Base-by-base conservation (phyloP, 2,329 filamentous ascomycete genomes). In the Colletotrichum sp. region DNA sequence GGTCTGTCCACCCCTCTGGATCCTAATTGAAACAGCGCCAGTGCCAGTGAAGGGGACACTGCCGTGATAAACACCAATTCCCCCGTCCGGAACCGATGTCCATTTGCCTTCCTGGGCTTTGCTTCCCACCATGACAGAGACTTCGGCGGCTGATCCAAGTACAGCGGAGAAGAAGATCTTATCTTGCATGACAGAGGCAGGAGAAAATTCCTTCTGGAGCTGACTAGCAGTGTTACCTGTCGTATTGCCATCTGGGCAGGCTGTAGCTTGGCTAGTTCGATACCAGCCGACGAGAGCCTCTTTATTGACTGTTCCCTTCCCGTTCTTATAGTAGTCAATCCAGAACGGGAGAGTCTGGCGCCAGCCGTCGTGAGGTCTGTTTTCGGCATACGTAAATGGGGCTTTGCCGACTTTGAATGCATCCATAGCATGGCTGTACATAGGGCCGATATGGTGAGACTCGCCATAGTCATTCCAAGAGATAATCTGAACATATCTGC, bases 381-480 rank as follows among this genome's bases (percentile, higher is more conserved):
- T 83, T 19, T 85, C 74, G 52, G 87, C 88, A 78, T 90, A 92
- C 75, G 83, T 82, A 66, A 83, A 85, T 4, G 89, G 88, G 1
- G 87, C 88, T n/a, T 32, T 59, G 16, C 52, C 49, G 6, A 59
- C n/a, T 6, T 57, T 13, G 19, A 59, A 69, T 6, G 66, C 49
- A 6, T 25, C 49, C 16, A 36, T 32, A 19, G 25, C 84, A 11
- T 52, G 19, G 44, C 44, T 22, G 19, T 52, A 52, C 19, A 52
- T 22, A 5, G 44, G 44, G 11, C 19, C 16, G 22, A 57, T 57
- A 25, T 57, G 22, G 52, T 57, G 52, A 3, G 52, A 57, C 78
- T 91, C 89, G 49, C 89, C 89, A 62, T 88, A 91, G 78, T 91
- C 84, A 66, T 86, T 86, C 83, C 83, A 86, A 22, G 86, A 87